These are phyloP conservation scores for Phyllachora maydis DNA, from an alignment of 2,329 filamentous ascomycete species.

Conservation along the genomic window DNA sequence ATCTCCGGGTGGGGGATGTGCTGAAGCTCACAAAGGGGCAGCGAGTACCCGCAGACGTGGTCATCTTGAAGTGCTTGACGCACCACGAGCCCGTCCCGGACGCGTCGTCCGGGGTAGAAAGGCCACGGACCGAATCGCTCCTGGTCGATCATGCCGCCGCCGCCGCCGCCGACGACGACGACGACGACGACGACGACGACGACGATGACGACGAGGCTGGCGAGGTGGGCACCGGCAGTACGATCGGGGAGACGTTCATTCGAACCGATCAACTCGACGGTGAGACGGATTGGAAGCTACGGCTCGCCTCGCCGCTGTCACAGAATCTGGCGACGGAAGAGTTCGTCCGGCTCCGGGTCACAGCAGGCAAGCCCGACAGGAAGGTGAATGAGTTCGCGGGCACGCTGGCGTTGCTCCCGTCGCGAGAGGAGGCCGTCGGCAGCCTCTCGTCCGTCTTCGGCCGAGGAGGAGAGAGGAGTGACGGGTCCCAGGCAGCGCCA, in stretches of 20 bases:
- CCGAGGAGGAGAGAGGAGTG: no score
- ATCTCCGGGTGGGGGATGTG: slow-evolving; percentile 89
- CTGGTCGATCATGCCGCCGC: slow-evolving; percentile 19
- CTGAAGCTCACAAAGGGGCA: slow-evolving; percentile 83
- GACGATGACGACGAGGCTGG: slow-evolving; percentile 2
- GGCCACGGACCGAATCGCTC: no score
- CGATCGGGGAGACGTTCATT: slow-evolving; percentile 83
- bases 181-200: slow-evolving; percentile 1
- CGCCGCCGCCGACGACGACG: slow-evolving; percentile 5
- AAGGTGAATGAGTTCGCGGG: slow-evolving; percentile 91
- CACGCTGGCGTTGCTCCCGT: slow-evolving; percentile 56
- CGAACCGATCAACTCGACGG: slow-evolving; percentile 93
- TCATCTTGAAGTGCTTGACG: slow-evolving; percentile 59
- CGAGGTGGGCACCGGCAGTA: slow-evolving; percentile 6
- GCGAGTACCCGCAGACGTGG: slow-evolving; percentile 80
- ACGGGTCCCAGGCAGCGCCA: slow-evolving; percentile 30
- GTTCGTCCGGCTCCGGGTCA: slow-evolving; percentile 48
- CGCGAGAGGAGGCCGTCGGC: slow-evolving; percentile 21
- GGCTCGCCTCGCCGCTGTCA: slow-evolving; percentile 68
- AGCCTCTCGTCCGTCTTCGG: not conserved
- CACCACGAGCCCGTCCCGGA: slow-evolving; percentile 2
- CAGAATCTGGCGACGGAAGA: slow-evolving; percentile 58
- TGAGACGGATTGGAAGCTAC: slow-evolving; percentile 96
- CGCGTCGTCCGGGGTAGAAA: no score
- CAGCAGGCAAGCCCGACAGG: slow-evolving; percentile 76